phyloP scores from a whole-genome alignment of 2,329 filamentous ascomycete genomes.

The Aspergillus amoenus region DNA sequence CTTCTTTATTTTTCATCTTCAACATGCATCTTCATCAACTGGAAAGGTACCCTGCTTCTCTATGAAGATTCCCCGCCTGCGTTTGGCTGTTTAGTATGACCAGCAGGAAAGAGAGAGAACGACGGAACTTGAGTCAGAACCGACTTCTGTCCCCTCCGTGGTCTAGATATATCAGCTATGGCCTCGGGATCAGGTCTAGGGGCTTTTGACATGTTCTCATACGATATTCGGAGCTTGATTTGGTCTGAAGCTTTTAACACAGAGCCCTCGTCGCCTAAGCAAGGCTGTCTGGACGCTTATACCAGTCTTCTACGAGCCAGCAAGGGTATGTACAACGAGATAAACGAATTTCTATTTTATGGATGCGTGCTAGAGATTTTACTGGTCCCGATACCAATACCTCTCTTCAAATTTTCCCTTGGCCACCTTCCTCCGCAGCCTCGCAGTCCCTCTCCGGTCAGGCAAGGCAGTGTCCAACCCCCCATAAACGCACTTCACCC shows the following conservation, averaged over 20 bases:
- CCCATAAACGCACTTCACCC: background rate
- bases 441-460: background rate
- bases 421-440: background rate
- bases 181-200: background rate
- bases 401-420: background rate
- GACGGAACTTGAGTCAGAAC: background rate
- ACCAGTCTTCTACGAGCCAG: background rate
- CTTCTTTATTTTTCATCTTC: too few relatives aligned
- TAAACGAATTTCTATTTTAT: background rate
- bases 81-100: too few relatives aligned
- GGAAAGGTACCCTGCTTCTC: too few relatives aligned
- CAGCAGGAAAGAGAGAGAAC: background rate
- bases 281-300: background rate
- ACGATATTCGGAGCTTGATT: background rate
- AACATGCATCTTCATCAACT: too few relatives aligned
- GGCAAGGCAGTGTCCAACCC: background rate
- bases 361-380: background rate
- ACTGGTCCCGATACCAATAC: background rate
- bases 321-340: background rate
- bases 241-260: background rate
- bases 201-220: background rate
- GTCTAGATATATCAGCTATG: background rate
- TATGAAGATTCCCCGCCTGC: too few relatives aligned
- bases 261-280: background rate
- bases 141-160: too few relatives aligned